Evolutionary conservation across 2,329 filamentous ascomycete species (phyloP).

Genomic region (Colletotrichum chrysophilum): DNA sequence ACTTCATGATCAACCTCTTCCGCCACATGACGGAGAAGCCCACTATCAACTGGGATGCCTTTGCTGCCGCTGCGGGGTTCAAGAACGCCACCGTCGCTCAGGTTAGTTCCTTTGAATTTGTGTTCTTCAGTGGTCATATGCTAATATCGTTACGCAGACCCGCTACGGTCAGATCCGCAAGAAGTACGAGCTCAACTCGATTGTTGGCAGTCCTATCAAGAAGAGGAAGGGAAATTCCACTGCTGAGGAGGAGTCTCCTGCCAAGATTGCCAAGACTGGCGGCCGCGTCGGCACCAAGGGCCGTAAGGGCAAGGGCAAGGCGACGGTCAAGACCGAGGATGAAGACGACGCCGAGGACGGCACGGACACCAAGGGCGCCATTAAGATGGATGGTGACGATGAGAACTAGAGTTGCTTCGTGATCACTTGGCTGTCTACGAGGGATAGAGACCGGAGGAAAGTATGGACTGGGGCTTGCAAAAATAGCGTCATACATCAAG

Average conservation of each 20-base stretch:
- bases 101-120: constrained; percentile 31
- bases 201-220: constrained; percentile 1
- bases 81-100: constrained; percentile 52
- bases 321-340: constrained; percentile 25
- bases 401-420: background rate
- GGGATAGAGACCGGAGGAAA: background rate
- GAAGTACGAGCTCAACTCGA: constrained; percentile 37
- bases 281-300: constrained; percentile 22
- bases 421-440: background rate
- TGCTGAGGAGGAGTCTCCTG: background rate
- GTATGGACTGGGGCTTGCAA: background rate
- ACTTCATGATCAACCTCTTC: constrained; percentile 50
- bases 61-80: constrained; percentile 47
- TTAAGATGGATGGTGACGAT: constrained; percentile 18
- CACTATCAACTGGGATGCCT: constrained; percentile 52
- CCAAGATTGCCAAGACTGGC: constrained; percentile 18
- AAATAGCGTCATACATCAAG: background rate
- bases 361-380: constrained; percentile 15
- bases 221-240: background rate
- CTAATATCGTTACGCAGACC: constrained; percentile 30
- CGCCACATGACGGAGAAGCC: constrained; percentile 47
- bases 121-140: background rate
- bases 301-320: constrained; percentile 23
- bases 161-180: constrained; percentile 56
- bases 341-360: background rate